phyloP scores from a whole-genome alignment of 306 rosid species.

The Herpetospermum pedunculosum region DNA sequence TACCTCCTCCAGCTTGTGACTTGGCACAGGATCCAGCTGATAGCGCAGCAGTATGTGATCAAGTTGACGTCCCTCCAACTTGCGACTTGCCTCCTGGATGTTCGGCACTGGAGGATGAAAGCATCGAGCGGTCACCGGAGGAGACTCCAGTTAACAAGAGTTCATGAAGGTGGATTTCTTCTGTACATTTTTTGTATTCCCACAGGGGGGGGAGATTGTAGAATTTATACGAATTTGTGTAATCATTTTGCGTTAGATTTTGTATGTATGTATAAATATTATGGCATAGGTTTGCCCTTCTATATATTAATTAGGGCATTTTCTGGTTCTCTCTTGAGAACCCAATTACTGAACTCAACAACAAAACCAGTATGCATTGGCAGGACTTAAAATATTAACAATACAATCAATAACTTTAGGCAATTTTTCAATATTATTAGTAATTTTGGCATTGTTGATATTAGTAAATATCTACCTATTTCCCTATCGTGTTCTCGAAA shows the following conservation, averaged over 20 bases:
- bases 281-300: background rate
- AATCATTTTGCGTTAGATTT: background rate
- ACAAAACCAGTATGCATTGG: background rate
- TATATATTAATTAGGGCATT: background rate
- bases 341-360: background rate
- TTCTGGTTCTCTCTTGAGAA: background rate
- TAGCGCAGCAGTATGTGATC: background rate
- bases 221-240: background rate
- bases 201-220: background rate
- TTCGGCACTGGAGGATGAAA: background rate
- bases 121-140: background rate
- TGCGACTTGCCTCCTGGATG: background rate
- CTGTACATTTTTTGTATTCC: conserved; percentile 1
- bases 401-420: background rate
- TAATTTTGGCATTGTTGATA: background rate
- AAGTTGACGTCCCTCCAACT: background rate
- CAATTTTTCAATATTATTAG: too few species aligned
- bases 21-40: background rate
- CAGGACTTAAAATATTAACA: background rate
- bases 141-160: background rate
- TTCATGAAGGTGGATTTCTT: background rate
- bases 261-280: background rate
- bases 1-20: background rate
- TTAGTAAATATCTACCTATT: background rate
- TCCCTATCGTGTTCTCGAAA: background rate